Base-by-base conservation (phyloP, 2,329 filamentous ascomycete genomes). In the Fusarium chlamydosporum region DNA sequence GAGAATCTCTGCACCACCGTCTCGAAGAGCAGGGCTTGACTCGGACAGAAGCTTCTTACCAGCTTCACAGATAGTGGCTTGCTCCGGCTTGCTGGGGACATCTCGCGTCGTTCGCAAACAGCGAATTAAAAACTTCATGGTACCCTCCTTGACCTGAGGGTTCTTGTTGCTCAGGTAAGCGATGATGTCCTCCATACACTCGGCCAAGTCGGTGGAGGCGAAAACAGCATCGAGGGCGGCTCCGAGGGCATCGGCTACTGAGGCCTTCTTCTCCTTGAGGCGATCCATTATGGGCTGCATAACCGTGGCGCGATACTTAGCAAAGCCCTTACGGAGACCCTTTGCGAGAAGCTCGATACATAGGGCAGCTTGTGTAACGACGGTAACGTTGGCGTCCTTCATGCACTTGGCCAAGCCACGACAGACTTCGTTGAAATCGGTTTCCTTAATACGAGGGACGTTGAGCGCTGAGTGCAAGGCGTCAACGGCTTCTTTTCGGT, bases 341-440 rank as follows among this genome's bases (percentile, higher is more conserved):
- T 93, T 96, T 45, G 94, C 95, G 27, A 99, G 83, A 29, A 92
- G 86, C 75, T 98, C 94, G 34, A 97, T 91, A 79, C 95, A 97
- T 74, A 96, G 94, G 4, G 95, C 96, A 7, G 96, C 95, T 68
- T 96, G 91, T 3, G 92, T 96, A 20, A 97, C 96, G 48, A 98
- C 96, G 7, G 93, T 91, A 71, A 99, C 91, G 76, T 99, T 99
- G 73, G 96, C 96, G 73, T 99, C 96, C 80, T 99, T 99, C 96
- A 99, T 99, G 73, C 89, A 93, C 80, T 98, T 99, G 43, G 96
- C 95, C 56, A 98, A 85, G 6, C 89, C 91, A 64, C 92, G 88
- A 57, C 92, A 89, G 71, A 98, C 86, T 74, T 98, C 95, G 77
- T 91, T 88, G 76, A 94, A 98, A 56, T 93, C 91, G 8, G 89